phyloP scores from a whole-genome alignment of 257 asterid species.

The Nicotiana paniculata region DNA sequence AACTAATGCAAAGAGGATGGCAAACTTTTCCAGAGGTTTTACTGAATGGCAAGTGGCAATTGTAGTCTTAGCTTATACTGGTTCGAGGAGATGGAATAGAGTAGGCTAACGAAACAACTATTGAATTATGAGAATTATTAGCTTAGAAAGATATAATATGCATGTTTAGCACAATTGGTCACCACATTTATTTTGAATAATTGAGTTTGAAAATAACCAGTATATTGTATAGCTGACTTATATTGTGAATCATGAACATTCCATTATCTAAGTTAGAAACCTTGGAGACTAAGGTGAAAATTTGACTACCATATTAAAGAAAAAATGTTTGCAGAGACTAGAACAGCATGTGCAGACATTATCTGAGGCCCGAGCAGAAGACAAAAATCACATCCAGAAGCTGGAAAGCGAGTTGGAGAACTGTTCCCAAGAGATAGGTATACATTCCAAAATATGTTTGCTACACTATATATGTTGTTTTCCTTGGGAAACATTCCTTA shows the following conservation, averaged over 20 bases:
- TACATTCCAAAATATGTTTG: constrained; percentile 3
- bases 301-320: background rate
- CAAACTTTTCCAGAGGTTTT: background rate
- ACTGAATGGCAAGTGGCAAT: background rate
- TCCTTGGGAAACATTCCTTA: background rate
- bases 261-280: background rate
- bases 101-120: background rate
- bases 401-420: constrained; percentile 80
- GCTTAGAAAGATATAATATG: background rate
- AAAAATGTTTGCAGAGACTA: constrained; percentile 44
- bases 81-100: background rate
- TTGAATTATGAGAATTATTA: background rate
- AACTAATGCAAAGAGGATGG: background rate
- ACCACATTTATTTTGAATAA: background rate
- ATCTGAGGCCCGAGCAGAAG: constrained; percentile 53
- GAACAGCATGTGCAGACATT: constrained; percentile 63
- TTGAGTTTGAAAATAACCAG: background rate
- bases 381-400: constrained; percentile 60
- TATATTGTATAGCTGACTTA: background rate
- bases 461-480: background rate
- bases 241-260: background rate
- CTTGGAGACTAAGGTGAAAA: background rate
- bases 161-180: background rate
- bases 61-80: background rate
- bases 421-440: constrained; percentile 87